Percentiles rank a stretch among this genome's conserved stretches.
phyloP scores from a whole-genome alignment of 202 grass and related monocot genomes.

The Zizania palustris region DNA sequence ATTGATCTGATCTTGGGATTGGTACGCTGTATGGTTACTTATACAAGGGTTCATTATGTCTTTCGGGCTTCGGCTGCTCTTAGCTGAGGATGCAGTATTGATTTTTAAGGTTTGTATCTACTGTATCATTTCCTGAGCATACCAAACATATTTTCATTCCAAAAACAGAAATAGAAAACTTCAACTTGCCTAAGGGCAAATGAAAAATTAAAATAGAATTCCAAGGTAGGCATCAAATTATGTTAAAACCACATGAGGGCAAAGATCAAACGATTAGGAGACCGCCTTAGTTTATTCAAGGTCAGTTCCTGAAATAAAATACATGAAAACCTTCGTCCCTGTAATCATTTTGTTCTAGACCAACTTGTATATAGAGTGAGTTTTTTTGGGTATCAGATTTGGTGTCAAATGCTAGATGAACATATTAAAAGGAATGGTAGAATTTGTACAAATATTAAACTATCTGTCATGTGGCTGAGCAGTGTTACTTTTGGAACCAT shows the following conservation, averaged over 20 bases:
- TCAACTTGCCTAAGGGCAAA: neutral
- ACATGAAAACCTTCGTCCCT: neutral
- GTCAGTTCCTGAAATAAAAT: neutral
- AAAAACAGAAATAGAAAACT: neutral
- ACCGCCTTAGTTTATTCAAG: neutral
- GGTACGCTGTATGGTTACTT: slow-evolving; percentile 13
- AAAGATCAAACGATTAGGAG: neutral
- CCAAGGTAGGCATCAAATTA: slow-evolving; percentile 3
- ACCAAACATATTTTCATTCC: neutral
- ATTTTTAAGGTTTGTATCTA: neutral
- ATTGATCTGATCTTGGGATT: slow-evolving; percentile 3
- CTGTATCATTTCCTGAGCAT: neutral
- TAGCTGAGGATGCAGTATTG: neutral
- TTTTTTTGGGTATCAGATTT: neutral
- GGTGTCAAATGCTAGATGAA: neutral
- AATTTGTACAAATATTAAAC: neutral
- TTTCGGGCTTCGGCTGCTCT: neutral
- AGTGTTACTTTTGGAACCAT: neutral
- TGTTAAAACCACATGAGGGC: neutral
- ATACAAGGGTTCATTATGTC: neutral
- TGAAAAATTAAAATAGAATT: neutral
- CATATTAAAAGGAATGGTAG: neutral
- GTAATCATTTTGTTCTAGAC: neutral
- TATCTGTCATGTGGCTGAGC: neutral
- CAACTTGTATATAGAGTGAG: neutral